phyloP scores from a whole-genome alignment of 2,329 filamentous ascomycete genomes.

The Septoria linicola region DNA sequence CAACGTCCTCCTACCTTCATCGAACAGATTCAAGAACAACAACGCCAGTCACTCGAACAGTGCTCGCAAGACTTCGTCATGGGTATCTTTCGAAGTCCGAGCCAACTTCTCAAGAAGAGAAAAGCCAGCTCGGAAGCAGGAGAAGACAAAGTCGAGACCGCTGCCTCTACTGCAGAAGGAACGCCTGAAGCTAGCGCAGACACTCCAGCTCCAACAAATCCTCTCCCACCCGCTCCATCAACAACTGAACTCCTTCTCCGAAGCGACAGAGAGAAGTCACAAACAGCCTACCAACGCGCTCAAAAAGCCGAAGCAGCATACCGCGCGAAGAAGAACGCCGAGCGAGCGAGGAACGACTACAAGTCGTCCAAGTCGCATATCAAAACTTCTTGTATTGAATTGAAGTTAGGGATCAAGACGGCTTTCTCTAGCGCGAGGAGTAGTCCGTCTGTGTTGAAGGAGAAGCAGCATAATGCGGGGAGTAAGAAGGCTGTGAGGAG shows the following conservation, averaged over 20 bases:
- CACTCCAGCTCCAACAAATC: neutral
- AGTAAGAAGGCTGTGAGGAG: conserved; percentile 9
- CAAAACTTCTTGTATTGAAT: conserved; percentile 18
- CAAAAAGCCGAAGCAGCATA: conserved; percentile 21
- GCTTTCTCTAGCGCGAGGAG: conserved; percentile 4
- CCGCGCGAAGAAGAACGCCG: conserved; percentile 18
- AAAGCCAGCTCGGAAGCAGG: neutral
- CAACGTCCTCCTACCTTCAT: neutral
- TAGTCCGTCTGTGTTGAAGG: conserved; percentile 9
- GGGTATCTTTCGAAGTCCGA: conserved; percentile 11
- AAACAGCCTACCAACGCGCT: conserved; percentile 12
- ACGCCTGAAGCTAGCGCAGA: no score
- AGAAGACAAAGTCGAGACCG: conserved; percentile 1
- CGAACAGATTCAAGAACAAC: conserved; percentile 6
- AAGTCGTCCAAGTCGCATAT: conserved; percentile 20
- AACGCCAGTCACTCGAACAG: neutral
- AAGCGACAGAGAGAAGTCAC: conserved; percentile 19
- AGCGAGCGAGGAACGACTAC: conserved; percentile 18
- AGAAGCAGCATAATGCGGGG: conserved; percentile 9
- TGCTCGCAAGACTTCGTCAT: conserved; percentile 4
- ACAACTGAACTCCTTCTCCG: conserved; percentile 19
- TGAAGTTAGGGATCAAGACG: conserved; percentile 13
- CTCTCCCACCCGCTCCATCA: conserved; percentile 20
- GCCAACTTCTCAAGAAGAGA: conserved; percentile 10
- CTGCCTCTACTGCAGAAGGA: neutral